phyloP scores from a whole-genome alignment of 2,329 filamentous ascomycete genomes.

The Amauroascus niger region DNA sequence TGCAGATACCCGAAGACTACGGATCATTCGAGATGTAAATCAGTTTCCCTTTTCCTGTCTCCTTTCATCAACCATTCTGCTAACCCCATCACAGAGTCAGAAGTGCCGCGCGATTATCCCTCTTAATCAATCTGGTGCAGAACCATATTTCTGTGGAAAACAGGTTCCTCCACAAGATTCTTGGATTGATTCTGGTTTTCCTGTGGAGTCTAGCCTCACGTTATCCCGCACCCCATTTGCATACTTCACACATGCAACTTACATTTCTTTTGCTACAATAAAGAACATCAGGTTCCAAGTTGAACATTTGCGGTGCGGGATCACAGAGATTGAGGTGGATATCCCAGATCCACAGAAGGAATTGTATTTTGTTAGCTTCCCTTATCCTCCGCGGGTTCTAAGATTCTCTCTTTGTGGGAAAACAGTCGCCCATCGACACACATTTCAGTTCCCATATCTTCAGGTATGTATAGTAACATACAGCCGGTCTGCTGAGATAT shows the following conservation, averaged over 20 bases:
- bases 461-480: conserved; percentile 8
- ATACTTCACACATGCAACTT: conserved; percentile 14
- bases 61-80: not conserved
- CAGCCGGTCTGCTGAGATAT: not conserved
- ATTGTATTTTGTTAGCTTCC: conserved; percentile 3
- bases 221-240: conserved; percentile 3
- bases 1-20: not conserved
- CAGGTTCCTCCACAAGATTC: conserved; percentile 10
- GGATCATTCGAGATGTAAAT: conserved; percentile 11
- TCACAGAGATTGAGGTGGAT: not conserved
- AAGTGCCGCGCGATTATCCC: conserved; percentile 17
- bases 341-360: not conserved
- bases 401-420: conserved; percentile 2
- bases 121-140: conserved; percentile 10
- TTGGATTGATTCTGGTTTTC: conserved; percentile 14
- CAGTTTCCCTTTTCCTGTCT: not conserved
- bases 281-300: conserved; percentile 9
- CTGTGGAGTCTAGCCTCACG: conserved; percentile 10
- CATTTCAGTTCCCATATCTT: conserved; percentile 6
- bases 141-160: conserved; percentile 11
- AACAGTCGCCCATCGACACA: not conserved
- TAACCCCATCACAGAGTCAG: conserved; percentile 6
- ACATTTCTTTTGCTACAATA: conserved; percentile 14
- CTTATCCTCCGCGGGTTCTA: not conserved
- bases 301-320: not conserved